These are phyloP conservation scores for Oenanthe javanica DNA, from an alignment of 140 eudicot species.

Conservation along the genomic window DNA sequence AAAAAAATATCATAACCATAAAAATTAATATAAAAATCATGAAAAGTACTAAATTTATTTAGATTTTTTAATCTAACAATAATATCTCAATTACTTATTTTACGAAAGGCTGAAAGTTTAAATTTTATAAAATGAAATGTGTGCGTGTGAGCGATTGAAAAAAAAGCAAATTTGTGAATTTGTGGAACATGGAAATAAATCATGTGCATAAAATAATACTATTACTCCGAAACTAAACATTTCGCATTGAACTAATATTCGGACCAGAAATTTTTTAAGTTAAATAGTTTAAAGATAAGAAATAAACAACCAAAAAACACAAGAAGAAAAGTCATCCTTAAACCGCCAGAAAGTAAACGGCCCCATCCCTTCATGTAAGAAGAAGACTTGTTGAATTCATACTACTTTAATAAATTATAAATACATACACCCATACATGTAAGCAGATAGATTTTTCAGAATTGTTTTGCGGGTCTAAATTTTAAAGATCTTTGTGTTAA, in stretches of 20 bases:
- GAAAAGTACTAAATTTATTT: too few relatives aligned
- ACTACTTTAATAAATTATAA: neutral
- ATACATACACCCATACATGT: neutral
- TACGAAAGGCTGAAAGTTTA: too few relatives aligned
- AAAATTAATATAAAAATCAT: too few relatives aligned
- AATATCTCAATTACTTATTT: too few relatives aligned
- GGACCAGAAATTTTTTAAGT: neutral
- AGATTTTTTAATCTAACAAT: too few relatives aligned
- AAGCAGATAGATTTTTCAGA: neutral
- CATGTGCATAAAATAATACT: neutral
- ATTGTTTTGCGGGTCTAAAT: neutral
- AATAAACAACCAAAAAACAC: neutral
- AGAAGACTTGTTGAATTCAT: neutral
- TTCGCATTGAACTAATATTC: neutral
- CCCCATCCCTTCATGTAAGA: neutral
- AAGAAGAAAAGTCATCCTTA: slow-evolving; percentile 11
- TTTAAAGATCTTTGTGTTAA: neutral
- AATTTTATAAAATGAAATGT: too few relatives aligned
- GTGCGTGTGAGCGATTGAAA: too few relatives aligned
- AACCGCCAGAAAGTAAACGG: slow-evolving; percentile 17
- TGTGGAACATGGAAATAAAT: neutral
- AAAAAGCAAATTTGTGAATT: too few relatives aligned
- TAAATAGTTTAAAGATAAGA: neutral
- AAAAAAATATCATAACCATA: too few relatives aligned
- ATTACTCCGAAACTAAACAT: neutral